These are phyloP conservation scores for Solanum paucissectum DNA, from an alignment of 257 asterid species.

Conservation along the genomic window DNA sequence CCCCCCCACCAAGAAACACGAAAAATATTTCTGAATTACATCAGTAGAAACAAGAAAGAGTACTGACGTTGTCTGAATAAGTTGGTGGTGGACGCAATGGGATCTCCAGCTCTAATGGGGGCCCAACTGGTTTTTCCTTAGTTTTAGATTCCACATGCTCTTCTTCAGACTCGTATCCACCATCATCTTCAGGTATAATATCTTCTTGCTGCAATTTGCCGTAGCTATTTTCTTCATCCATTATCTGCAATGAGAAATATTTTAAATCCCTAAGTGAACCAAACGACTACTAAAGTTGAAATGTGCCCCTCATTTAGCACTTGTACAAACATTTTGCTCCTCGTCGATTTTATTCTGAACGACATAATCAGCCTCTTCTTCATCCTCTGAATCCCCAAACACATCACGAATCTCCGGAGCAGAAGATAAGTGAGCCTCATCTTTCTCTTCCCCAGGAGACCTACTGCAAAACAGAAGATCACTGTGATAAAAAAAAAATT, in stretches of 20 bases:
- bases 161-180: constrained; percentile 78
- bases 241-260: constrained; percentile 26
- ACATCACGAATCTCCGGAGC: constrained; percentile 91
- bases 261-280: constrained; percentile 1
- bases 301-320: not conserved
- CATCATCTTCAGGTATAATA: constrained; percentile 84
- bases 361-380: constrained; percentile 48
- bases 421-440: constrained; percentile 46
- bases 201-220: constrained; percentile 76
- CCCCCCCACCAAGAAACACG: not conserved
- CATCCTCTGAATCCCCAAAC: constrained; percentile 85
- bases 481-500: not conserved
- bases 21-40: not conserved
- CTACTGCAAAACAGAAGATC: constrained; percentile 23
- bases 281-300: not conserved
- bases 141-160: constrained; percentile 54
- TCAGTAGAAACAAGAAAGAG: not conserved
- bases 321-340: constrained; percentile 37
- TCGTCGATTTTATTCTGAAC: constrained; percentile 45
- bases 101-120: constrained; percentile 89
- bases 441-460: constrained; percentile 53
- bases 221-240: constrained; percentile 56
- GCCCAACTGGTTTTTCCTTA: constrained; percentile 90
- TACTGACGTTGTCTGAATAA: constrained; percentile 52
- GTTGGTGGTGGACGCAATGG: constrained; percentile 83